Base-by-base conservation (phyloP, 2,329 filamentous ascomycete genomes). In the Endoconidiophora laricicola region DNA sequence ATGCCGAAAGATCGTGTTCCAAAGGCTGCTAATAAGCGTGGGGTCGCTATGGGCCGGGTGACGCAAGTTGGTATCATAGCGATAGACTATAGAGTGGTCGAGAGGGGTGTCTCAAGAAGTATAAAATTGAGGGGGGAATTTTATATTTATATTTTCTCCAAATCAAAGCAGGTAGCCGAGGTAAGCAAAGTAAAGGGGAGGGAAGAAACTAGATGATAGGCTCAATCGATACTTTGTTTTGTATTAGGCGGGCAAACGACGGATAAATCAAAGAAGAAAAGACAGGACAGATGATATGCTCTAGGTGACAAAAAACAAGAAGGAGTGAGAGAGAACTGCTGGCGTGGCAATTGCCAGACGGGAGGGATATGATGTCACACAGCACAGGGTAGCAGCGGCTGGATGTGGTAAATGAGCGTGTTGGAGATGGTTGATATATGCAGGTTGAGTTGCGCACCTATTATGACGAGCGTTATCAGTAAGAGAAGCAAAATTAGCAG, bases 11-110 rank as follows among this genome's bases (percentile, higher is more conserved):
- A 23, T 33, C 48, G 48, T n/a, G 38, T 23, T 7, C 9, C 23
- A 7, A 44, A 24, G 43, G 46, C 50, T 14, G 51, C 36, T 74
- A 62, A 72, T 74, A 75, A 54, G 55, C 61, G 59, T 20, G 41
- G 41, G 20, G 41, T 10, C 39, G 16, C 16, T n/a, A 18, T 3
- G 22, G 16, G 39, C 16, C 39, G 9, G 9, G 6, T 9, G 9
- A 23, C 16, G 16, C 39, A 18, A 41, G 16, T 22, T 41, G 20
- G 14, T 41, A 41, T 41, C 16, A 23, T 41, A 41, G 16, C 4
- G 12, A n/a, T n/a, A 41, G n/a, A 23, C 16, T n/a, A n/a, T 9
- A 41, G 39, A 41, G 39, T 14, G n/a, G 9, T 20, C 16, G 39
- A 41, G 3, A 18, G 10, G 39, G n/a, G 10, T 41, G 39, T 41